Evolutionary conservation across 2,329 filamentous ascomycete genomes (phyloP).

Genomic region (Elsinoe perseae): DNA sequence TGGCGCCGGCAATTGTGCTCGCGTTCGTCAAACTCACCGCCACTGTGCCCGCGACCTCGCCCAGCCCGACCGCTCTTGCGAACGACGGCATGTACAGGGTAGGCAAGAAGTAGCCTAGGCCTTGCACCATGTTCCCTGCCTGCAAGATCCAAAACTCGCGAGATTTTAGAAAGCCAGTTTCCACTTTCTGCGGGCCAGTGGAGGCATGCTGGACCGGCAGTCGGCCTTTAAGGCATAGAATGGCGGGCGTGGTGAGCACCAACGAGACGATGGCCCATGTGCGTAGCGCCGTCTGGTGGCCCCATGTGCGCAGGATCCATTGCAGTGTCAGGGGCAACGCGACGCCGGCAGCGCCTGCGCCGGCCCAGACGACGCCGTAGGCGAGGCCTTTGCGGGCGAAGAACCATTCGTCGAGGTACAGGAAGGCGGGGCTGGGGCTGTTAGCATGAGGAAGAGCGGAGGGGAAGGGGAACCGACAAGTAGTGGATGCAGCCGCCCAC

Average conservation of each 20-base stretch:
- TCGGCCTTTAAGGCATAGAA: slow-evolving; percentile 24
- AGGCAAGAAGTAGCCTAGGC: slow-evolving; percentile 39
- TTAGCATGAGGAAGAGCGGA: neutral
- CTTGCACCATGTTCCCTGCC: slow-evolving; percentile 35
- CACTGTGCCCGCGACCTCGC: slow-evolving; percentile 29
- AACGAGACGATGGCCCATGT: slow-evolving; percentile 27
- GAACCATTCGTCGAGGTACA: slow-evolving; percentile 47
- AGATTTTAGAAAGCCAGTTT: slow-evolving; percentile 31
- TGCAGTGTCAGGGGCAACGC: slow-evolving; percentile 38
- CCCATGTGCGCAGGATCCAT: slow-evolving; percentile 34
- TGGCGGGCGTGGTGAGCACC: slow-evolving; percentile 8
- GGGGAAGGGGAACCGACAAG: neutral
- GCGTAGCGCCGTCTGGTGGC: slow-evolving; percentile 37
- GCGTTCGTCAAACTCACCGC: slow-evolving; percentile 36
- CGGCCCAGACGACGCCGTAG: slow-evolving; percentile 40
- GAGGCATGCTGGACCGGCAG: slow-evolving; percentile 22
- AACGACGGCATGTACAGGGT: slow-evolving; percentile 37
- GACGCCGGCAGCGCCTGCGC: slow-evolving; percentile 38
- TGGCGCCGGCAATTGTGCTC: slow-evolving; percentile 31
- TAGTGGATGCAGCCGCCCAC: slow-evolving; percentile 34
- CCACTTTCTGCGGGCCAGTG: slow-evolving; percentile 25
- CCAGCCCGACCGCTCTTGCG: slow-evolving; percentile 33
- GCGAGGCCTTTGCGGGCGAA: slow-evolving; percentile 43
- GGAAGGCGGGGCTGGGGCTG: slow-evolving; percentile 31
- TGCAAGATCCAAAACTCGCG: slow-evolving; percentile 38